Evolutionary conservation across 164 flowering plant species (phyloP), one percentile per base, ranked within the genome.

Genomic region (Nymphaea colorata): DNA sequence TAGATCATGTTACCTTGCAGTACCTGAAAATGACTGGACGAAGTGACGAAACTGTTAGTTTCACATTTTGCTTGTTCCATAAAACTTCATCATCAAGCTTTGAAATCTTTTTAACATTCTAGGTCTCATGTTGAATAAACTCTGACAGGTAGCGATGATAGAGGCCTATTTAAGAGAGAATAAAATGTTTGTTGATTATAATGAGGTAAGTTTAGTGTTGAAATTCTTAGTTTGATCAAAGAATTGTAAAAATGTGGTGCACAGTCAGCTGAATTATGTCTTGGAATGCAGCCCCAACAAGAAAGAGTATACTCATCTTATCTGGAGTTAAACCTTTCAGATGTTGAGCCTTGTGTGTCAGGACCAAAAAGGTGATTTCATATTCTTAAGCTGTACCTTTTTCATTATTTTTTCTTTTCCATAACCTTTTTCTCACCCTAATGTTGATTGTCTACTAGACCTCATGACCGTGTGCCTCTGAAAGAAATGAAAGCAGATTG

Each of bases 401-500:
- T 55, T 55, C 36, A 25, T 25, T 25, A 25, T 25, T 25, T 25
- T 25, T 25, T 25, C 1, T 25, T 25, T 25, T 25, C 36, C 36
- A 25, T 25, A 25, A 25, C 5, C 17, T 57, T 68, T 42, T 41
- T 42, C 67, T 62, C n/a, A 7, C 42, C 43, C 16, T 42, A 25
- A 5, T 53, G 64, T 41, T 44, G 7, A 61, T 55, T 64, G 44
- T 11, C 25, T 77, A 63, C 41, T 77, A 92, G 98, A 76, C 96
- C 98, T 57, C 96, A 92, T 74, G 98, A 92, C 63, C 91, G 96
- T 53, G 96, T 92, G 71, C 76, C 87, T 67, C 71, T 92, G 73
- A 92, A 82, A 76, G 95, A 92, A 55, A 90, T 92, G 98, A 92
- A 92, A 75, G 80, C 73, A 61, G 98, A 92, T 71, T 92, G 98